Percentiles rank a stretch among this genome's conserved stretches.
Evolutionary conservation across 768 basidiomycete species (phyloP).

Genomic region (Xerocomellus dryophilus): DNA sequence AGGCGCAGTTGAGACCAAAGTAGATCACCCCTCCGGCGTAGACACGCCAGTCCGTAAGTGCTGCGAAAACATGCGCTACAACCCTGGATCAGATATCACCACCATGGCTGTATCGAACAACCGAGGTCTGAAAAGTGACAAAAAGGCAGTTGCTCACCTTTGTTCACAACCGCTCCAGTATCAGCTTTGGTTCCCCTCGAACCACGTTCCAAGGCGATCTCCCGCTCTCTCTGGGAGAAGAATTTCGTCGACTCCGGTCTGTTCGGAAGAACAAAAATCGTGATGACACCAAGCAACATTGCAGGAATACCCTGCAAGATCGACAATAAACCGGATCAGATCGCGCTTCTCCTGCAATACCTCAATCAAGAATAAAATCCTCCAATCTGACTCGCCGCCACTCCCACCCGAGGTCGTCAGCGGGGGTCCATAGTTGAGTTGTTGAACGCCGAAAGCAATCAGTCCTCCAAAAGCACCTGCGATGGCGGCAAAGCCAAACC

Average conservation of each 20-base stretch:
- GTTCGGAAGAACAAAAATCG: constrained; percentile 58
- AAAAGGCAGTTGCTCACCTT: constrained; percentile 36
- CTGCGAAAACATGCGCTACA: constrained; percentile 58
- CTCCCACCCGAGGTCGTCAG: constrained; percentile 23
- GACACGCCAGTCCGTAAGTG: constrained; percentile 72
- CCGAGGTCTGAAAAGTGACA: neutral
- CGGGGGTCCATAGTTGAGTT: constrained; percentile 45
- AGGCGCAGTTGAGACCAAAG: constrained; percentile 71
- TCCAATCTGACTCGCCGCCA: constrained; percentile 34
- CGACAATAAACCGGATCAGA: neutral
- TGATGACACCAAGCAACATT: constrained; percentile 56
- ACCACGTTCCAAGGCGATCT: constrained; percentile 64
- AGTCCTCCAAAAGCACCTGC: constrained; percentile 86
- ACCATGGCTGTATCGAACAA: neutral
- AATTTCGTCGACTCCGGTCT: constrained; percentile 67
- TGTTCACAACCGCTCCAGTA: constrained; percentile 59
- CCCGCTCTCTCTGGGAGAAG: constrained; percentile 49
- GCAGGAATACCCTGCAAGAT: constrained; percentile 59
- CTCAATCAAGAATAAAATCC: constrained; percentile 66
- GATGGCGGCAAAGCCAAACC: constrained; percentile 82
- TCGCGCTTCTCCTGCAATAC: constrained; percentile 26
- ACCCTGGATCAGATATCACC: constrained; percentile 2
- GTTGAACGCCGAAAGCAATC: constrained; percentile 76
- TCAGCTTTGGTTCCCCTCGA: constrained; percentile 67
- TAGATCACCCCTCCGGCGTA: constrained; percentile 68